Evolutionary conservation across 192 early-diverging fungal genomes (phyloP).

Genomic region (Backusella liffmaniae): DNA sequence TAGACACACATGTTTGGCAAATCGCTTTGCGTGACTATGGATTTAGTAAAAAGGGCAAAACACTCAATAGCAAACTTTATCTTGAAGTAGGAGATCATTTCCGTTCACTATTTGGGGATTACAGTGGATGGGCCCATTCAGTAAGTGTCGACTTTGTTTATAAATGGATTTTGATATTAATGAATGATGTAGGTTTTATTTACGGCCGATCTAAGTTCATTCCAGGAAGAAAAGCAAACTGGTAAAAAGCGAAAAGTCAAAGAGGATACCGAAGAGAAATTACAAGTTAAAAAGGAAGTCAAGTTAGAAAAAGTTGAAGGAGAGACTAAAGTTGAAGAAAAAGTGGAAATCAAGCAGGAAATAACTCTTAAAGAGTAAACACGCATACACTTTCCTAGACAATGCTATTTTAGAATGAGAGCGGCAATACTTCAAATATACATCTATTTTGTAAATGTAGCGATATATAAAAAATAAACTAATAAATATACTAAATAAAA

Average conservation of each 20-base stretch:
- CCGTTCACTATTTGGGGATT: conserved; percentile 71
- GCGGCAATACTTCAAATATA: too few relatives aligned
- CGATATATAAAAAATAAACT: too few relatives aligned
- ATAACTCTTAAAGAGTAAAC: neutral
- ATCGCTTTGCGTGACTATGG: conserved; percentile 83
- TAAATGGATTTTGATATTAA: neutral
- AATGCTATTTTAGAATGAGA: too few relatives aligned
- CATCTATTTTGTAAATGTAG: too few relatives aligned
- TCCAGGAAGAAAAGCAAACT: neutral
- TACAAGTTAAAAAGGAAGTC: neutral
- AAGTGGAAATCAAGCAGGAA: neutral
- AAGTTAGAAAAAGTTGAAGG: neutral
- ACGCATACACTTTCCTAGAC: too few relatives aligned
- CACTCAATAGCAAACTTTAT: conserved; percentile 69
- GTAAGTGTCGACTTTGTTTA: conserved; percentile 33
- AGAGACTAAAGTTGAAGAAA: neutral
- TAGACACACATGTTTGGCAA: conserved; percentile 98
- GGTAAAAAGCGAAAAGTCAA: neutral
- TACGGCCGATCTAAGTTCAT: conserved; percentile 38
- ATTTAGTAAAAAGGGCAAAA: conserved; percentile 45
- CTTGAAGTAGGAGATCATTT: conserved; percentile 70
- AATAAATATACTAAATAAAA: too few relatives aligned
- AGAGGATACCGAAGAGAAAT: neutral
- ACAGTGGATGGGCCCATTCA: conserved; percentile 81
- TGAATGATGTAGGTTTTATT: conserved; percentile 40